Evolutionary conservation across 306 rosid species (phyloP).

Genomic region (Ochetophila trinervis): DNA sequence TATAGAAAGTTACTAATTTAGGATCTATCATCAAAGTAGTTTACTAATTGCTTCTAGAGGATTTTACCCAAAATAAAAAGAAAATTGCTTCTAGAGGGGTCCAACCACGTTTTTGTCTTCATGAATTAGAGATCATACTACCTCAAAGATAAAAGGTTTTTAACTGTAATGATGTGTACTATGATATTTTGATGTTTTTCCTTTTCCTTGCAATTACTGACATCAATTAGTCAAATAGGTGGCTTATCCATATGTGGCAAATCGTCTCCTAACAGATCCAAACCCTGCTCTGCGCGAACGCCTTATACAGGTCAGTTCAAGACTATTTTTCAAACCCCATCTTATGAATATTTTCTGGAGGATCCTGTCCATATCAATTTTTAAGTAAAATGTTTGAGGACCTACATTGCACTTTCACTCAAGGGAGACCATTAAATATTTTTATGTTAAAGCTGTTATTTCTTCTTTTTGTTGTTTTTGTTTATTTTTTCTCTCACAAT

Average conservation of each 20-base stretch:
- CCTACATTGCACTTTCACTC: too few relatives aligned
- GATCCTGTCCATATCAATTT: too few relatives aligned
- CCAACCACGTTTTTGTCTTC: not conserved
- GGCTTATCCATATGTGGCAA: conserved; percentile 97
- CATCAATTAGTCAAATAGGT: conserved; percentile 53
- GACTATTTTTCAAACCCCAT: conserved; percentile 16
- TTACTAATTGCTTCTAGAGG: not conserved
- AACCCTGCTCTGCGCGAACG: conserved; percentile 97
- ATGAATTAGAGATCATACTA: conserved; percentile 7
- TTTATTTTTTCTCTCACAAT: too few relatives aligned
- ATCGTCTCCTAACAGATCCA: conserved; percentile 92
- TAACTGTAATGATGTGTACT: conserved; percentile 9
- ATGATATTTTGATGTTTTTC: conserved; percentile 15
- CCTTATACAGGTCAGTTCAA: conserved; percentile 79
- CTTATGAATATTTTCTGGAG: not conserved
- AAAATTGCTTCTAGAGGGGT: not conserved
- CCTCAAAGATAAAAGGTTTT: not conserved
- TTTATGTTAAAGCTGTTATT: too few relatives aligned
- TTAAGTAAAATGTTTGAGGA: too few relatives aligned
- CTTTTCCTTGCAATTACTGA: conserved; percentile 19
- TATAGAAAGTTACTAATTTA: not conserved
- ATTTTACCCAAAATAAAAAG: too few relatives aligned
- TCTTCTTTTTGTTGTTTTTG: too few relatives aligned
- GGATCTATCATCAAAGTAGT: not conserved
- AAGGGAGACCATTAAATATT: too few relatives aligned